Evolutionary conservation across 805 yeast genomes (phyloP).

Genomic region (Ogataea paraovalis): DNA sequence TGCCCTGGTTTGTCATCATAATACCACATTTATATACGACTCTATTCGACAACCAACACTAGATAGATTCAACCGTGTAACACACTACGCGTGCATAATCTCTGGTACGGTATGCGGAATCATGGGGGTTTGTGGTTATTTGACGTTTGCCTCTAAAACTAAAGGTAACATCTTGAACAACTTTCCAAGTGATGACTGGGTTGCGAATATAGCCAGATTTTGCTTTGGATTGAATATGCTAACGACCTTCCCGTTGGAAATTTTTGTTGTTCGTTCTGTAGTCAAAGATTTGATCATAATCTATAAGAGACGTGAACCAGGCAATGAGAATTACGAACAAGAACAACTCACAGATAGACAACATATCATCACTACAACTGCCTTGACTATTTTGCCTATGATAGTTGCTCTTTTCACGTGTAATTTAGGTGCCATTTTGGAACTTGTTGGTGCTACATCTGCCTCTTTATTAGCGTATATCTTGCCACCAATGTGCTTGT

Average conservation of each 20-base stretch:
- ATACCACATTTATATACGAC: constrained; percentile 84
- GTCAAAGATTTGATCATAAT: constrained; percentile 53
- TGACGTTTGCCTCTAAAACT: constrained; percentile 70
- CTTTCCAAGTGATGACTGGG: constrained; percentile 68
- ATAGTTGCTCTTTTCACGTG: constrained; percentile 74
- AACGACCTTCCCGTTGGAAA: constrained; percentile 86
- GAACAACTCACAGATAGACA: constrained; percentile 35
- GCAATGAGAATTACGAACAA: constrained; percentile 11
- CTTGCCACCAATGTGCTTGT: constrained; percentile 79
- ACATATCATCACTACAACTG: constrained; percentile 64
- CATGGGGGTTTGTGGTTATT: constrained; percentile 76
- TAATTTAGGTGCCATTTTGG: constrained; percentile 83
- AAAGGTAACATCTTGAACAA: constrained; percentile 88
- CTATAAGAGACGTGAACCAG: constrained; percentile 19
- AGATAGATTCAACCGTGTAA: constrained; percentile 67
- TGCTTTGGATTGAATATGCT: constrained; percentile 92
- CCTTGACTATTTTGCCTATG: constrained; percentile 67
- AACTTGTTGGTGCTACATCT: constrained; percentile 87
- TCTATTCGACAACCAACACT: constrained; percentile 75
- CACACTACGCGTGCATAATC: constrained; percentile 79
- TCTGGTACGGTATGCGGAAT: constrained; percentile 75
- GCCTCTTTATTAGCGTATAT: constrained; percentile 92
- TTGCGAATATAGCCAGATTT: constrained; percentile 82
- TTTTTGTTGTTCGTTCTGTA: constrained; percentile 87
- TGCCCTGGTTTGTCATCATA: constrained; percentile 94